A percentile compares a stretch with the other conserved stretches of the same genome.
phyloP scores from a whole-genome alignment of 495 filamentous ascomycete genomes.

The Tuber umbilicatum region DNA sequence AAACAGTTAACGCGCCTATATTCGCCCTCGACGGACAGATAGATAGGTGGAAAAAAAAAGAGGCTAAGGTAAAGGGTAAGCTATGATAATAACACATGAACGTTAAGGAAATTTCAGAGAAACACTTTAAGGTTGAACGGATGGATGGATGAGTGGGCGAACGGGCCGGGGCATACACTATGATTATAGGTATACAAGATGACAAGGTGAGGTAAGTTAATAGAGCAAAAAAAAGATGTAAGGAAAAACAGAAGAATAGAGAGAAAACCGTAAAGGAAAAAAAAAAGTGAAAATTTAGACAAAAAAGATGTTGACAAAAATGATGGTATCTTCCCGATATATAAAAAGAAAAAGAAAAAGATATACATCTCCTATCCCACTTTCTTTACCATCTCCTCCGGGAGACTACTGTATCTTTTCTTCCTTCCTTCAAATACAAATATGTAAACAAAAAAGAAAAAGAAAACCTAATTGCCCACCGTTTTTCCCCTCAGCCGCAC shows the following conservation, averaged over 20 bases:
- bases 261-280: background rate
- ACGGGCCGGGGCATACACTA: background rate
- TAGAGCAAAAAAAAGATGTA: slow-evolving; percentile 4
- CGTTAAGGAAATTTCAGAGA: background rate
- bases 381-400: background rate
- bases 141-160: too few species aligned
- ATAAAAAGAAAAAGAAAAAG: slow-evolving; percentile 5
- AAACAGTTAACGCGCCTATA: slow-evolving; percentile 25
- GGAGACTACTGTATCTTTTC: background rate
- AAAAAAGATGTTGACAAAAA: slow-evolving; percentile 10
- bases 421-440: slow-evolving; percentile 5
- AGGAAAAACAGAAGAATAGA: slow-evolving; percentile 7
- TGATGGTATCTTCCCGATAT: background rate
- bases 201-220: background rate
- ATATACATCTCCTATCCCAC: background rate
- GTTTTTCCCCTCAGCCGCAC: background rate
- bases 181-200: background rate
- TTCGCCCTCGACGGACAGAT: slow-evolving; percentile 26
- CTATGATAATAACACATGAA: background rate
- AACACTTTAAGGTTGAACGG: background rate
- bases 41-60: background rate
- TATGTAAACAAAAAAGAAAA: slow-evolving; percentile 13
- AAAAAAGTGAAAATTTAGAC: background rate
- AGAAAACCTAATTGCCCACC: slow-evolving; percentile 4
- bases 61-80: background rate